Conservation (phyloP, 495 filamentous ascomycete genomes). For the Penicillium coffeae region DNA sequence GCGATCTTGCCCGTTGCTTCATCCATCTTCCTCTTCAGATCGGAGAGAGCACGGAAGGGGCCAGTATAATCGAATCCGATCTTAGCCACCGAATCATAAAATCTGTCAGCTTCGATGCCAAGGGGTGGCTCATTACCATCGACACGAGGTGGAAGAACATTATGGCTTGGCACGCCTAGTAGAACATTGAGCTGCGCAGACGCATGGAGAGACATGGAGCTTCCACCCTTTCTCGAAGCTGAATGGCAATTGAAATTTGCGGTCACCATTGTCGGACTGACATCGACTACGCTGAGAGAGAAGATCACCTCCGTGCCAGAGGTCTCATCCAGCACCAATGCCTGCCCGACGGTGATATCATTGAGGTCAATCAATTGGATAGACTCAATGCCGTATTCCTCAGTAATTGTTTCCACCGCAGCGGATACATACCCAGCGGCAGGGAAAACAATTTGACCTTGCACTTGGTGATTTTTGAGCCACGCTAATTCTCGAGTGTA, state of each 20-base stretch:
- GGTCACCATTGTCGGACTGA: neutral
- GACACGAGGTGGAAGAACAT: conserved; percentile 7
- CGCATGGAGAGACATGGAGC: conserved; percentile 18
- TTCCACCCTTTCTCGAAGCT: conserved; percentile 12
- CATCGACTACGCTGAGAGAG: conserved; percentile 14
- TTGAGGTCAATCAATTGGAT: conserved; percentile 32
- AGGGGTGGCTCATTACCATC: conserved; percentile 2
- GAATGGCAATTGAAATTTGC: conserved; percentile 22
- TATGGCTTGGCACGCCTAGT: conserved; percentile 7
- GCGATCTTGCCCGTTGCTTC: conserved; percentile 19
- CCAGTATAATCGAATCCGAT: conserved; percentile 31
- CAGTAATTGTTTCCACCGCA: conserved; percentile 47
- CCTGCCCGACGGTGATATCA: conserved; percentile 37
- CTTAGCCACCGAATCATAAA: conserved; percentile 36
- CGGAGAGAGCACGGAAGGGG: conserved; percentile 23
- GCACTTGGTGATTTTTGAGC: conserved; percentile 37
- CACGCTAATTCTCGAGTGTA: conserved; percentile 34
- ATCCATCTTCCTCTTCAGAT: conserved; percentile 21
- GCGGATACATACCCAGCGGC: conserved; percentile 55
- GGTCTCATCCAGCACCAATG: conserved; percentile 49
- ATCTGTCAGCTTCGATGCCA: conserved; percentile 18
- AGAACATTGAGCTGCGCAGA: conserved; percentile 13
- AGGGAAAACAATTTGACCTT: conserved; percentile 53
- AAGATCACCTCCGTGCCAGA: conserved; percentile 45
- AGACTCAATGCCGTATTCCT: conserved; percentile 10